phyloP scores from a whole-genome alignment of 768 basidiomycete genomes.

The Thelephora ganbajun region DNA sequence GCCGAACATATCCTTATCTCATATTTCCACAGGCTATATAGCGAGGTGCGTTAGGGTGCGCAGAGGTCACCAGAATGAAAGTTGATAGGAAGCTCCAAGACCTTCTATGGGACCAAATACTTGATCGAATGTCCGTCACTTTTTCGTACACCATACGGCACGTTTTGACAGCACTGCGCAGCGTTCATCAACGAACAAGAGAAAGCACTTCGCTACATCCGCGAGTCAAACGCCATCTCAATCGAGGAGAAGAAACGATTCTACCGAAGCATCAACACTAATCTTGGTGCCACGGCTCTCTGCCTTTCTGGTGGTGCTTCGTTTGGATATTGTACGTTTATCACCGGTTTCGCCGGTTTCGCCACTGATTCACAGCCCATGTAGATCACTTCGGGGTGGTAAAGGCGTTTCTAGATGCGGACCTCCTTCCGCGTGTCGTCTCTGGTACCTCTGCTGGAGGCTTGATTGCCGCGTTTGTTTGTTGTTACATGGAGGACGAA shows the following conservation, averaged over 20 bases:
- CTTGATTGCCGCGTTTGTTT: slow-evolving; percentile 58
- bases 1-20: not conserved
- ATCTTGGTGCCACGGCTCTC: slow-evolving; percentile 81
- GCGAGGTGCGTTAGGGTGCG: slow-evolving; percentile 38
- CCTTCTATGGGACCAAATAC: slow-evolving; percentile 83
- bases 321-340: slow-evolving; percentile 78
- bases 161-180: slow-evolving; percentile 15
- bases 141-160: not conserved
- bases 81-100: slow-evolving; percentile 30
- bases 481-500: slow-evolving; percentile 84
- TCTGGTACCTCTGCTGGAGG: slow-evolving; percentile 94
- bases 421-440: slow-evolving; percentile 79
- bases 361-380: slow-evolving; percentile 1
- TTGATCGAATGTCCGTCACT: slow-evolving; percentile 61
- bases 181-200: slow-evolving; percentile 76
- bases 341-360: not conserved
- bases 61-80: slow-evolving; percentile 3
- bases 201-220: slow-evolving; percentile 59
- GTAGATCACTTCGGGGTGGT: slow-evolving; percentile 84
- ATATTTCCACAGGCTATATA: slow-evolving; percentile 54
- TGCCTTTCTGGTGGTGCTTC: slow-evolving; percentile 94
- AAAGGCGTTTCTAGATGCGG: slow-evolving; percentile 80
- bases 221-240: slow-evolving; percentile 57
- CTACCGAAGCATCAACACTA: slow-evolving; percentile 80
- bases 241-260: slow-evolving; percentile 86